Evolutionary conservation across 2,329 filamentous ascomycete species (phyloP), one percentile per base, ranked within the genome.

Genomic region (Fusarium algeriense): DNA sequence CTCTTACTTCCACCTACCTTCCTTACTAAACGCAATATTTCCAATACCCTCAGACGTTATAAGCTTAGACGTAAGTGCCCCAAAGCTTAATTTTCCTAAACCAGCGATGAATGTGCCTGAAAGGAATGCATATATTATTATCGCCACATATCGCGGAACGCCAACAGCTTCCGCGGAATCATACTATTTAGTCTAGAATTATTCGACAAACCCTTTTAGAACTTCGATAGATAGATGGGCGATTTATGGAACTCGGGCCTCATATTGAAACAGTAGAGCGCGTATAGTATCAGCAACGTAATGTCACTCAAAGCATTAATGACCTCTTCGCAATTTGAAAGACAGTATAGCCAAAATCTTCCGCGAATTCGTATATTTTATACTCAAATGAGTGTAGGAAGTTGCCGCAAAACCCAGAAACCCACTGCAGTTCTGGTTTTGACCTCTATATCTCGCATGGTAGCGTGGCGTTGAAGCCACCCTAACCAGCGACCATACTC

Each of bases 351-450:
- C 5, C 23, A 43, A 10, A 3, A 10, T 15, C 12, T 9, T 38
- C 34, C 17, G n/a, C 26, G 44, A 28, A 14, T 35, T 48, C n/a
- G 9, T 56, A 19, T 43, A 67, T 50, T 55, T 11, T 32, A 2
- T 41, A 23, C 28, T 19, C n/a, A 46, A 30, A 37, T n/a, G 28
- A 62, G 55, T 53, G 54, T 72, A 66, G 58, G 68, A 55, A 46
- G 60, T 44, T 41, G 17, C 30, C 14, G 45, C 26, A 32, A 54
- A 66, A 55, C 72, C 64, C 56, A 70, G 66, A 77, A 75, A 73
- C 75, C 73, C 49, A 76, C 71, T 77, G 75, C 53, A 75, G 71
- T 75, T 74, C 73, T 52, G 57, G 53, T 53, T 54, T 46, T 43
- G 46, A 40, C n/a, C 19, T 30, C 53, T 54, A 37, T 48, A n/a